These are phyloP conservation scores for Backusella sp. DNA, from an alignment of 192 early-diverging fungal species.

Conservation along the genomic window DNA sequence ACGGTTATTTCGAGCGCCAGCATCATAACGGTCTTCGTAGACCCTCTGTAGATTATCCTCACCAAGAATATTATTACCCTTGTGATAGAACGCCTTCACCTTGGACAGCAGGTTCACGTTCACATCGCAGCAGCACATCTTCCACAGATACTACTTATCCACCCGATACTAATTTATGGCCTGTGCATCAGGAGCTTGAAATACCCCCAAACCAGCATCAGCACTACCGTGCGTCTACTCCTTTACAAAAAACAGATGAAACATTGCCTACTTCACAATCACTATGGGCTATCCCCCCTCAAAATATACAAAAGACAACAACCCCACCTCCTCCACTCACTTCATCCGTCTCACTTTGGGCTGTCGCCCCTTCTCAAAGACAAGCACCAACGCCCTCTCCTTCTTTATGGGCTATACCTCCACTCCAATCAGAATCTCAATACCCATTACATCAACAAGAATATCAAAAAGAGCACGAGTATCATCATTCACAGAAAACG, in stretches of 20 bases:
- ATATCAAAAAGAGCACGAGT: neutral
- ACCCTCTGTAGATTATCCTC: neutral
- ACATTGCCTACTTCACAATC: conserved; percentile 8
- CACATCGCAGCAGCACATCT: conserved; percentile 7
- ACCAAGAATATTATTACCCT: conserved; percentile 4
- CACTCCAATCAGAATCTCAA: conserved; percentile 4
- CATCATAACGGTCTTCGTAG: conserved; percentile 1
- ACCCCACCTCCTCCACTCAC: neutral
- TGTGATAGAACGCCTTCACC: neutral
- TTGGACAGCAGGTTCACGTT: neutral
- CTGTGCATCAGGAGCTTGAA: conserved; percentile 5
- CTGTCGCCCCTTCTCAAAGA: conserved; percentile 6
- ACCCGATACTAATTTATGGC: conserved; percentile 10
- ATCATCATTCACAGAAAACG: neutral
- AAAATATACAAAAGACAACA: neutral
- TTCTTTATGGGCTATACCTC: conserved; percentile 3
- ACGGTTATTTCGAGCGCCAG: neutral
- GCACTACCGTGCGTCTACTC: neutral
- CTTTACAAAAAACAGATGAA: neutral
- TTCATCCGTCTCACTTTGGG: conserved; percentile 20
- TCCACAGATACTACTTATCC: conserved; percentile 8
- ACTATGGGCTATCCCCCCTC: conserved; percentile 22
- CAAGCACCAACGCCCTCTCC: conserved; percentile 8
- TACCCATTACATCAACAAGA: neutral
- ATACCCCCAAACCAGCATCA: neutral